These are phyloP conservation scores for Cicer arietinum DNA, from an alignment of 306 rosid genomes.

Conservation along the genomic window DNA sequence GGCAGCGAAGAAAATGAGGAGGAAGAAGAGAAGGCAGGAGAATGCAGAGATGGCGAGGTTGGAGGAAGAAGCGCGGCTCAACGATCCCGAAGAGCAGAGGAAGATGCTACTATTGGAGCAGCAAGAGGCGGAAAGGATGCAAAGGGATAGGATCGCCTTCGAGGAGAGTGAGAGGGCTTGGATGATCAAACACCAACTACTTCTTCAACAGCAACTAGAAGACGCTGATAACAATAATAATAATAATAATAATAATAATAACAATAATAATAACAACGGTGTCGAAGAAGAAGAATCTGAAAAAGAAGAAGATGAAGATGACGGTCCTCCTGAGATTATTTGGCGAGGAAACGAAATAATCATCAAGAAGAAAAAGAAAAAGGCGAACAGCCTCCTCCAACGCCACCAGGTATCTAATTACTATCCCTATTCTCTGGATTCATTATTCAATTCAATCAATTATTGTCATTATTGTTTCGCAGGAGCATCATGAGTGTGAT, in stretches of 20 bases:
- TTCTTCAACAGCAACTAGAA: background rate
- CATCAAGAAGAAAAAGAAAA: conserved; percentile 62
- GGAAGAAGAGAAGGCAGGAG: conserved; percentile 73
- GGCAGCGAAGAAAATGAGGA: conserved; percentile 72
- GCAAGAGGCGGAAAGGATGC: conserved; percentile 69
- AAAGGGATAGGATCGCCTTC: conserved; percentile 60
- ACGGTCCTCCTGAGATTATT: conserved; percentile 78
- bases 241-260: background rate
- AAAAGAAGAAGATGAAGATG: conserved; percentile 42
- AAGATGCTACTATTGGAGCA: conserved; percentile 51
- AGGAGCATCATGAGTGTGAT: background rate
- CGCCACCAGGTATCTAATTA: background rate
- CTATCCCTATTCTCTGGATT: background rate
- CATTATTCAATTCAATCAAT: background rate
- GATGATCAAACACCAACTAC: conserved; percentile 7
- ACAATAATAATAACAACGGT: background rate
- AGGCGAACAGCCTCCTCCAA: background rate
- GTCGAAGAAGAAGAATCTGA: conserved; percentile 33
- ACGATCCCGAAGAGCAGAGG: conserved; percentile 72
- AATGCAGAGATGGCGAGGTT: conserved; percentile 58
- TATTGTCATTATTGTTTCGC: background rate
- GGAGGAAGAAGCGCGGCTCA: conserved; percentile 64
- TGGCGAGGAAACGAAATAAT: conserved; percentile 91
- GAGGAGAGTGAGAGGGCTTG: conserved; percentile 74
- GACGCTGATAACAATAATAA: background rate